Conservation (phyloP, 805 yeast genomes). For the Teunomyces panamensis region DNA sequence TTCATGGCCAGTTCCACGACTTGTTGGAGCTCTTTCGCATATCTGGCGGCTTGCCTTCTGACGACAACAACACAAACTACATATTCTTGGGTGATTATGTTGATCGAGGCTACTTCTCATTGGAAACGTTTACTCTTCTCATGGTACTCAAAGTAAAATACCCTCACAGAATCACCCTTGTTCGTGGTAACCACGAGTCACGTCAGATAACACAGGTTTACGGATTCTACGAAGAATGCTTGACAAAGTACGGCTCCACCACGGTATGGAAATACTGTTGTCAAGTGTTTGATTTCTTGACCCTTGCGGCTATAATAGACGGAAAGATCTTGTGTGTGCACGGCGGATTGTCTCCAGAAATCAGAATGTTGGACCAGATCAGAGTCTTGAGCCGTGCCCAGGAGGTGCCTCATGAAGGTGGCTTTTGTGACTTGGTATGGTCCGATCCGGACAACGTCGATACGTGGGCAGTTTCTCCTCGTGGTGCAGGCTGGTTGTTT, state of each 20-base stretch:
- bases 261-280: slow-evolving; percentile 97
- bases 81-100: slow-evolving; percentile 94
- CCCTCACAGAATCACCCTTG: slow-evolving; percentile 82
- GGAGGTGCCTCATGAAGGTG: slow-evolving; percentile 99
- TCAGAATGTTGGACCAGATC: slow-evolving; percentile 94
- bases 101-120: slow-evolving; percentile 93
- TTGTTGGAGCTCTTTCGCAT: slow-evolving; percentile 84
- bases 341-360: slow-evolving; percentile 96
- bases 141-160: slow-evolving; percentile 91
- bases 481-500: slow-evolving; percentile 99
- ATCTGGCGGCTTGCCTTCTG: slow-evolving; percentile 88
- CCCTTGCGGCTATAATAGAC: slow-evolving; percentile 93
- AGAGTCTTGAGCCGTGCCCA: slow-evolving; percentile 93
- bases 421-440: slow-evolving; percentile 97
- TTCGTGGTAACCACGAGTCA: slow-evolving; percentile 96
- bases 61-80: slow-evolving; percentile 60
- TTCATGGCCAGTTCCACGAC: slow-evolving; percentile 98
- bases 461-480: slow-evolving; percentile 96
- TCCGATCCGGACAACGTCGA: slow-evolving; percentile 97
- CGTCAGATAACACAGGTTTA: slow-evolving; percentile 98
- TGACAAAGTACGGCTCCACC: slow-evolving; percentile 88
- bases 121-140: slow-evolving; percentile 89
- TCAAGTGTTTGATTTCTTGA: slow-evolving; percentile 91
- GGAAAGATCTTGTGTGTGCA: slow-evolving; percentile 94
- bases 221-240: slow-evolving; percentile 95